These are phyloP conservation scores for Lasiodiplodia sp. DNA, from an alignment of 2,329 filamentous ascomycete species.

Conservation along the genomic window DNA sequence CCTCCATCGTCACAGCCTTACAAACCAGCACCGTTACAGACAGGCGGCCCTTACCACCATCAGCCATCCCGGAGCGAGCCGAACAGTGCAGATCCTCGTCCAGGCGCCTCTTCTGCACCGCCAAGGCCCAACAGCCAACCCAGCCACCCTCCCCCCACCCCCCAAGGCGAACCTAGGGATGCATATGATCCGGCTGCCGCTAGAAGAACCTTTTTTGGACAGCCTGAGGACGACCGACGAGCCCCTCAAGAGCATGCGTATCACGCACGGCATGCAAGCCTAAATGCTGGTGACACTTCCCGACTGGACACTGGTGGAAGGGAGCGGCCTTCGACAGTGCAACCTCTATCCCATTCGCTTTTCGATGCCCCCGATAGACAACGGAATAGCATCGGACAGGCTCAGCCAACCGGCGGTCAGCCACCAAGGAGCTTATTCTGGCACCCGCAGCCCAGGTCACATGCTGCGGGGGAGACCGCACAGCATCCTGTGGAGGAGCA, in stretches of 20 bases:
- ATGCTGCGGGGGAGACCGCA: conserved; percentile 37
- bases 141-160: conserved; percentile 38
- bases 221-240: conserved; percentile 19
- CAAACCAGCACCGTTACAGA: conserved; percentile 33
- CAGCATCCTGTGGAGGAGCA: conserved; percentile 44
- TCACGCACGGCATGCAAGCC: conserved; percentile 16
- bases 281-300: conserved; percentile 20
- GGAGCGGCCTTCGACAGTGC: conserved; percentile 48
- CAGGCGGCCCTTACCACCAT: conserved; percentile 5
- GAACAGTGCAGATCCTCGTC: conserved; percentile 19
- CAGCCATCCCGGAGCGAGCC: conserved; percentile 26
- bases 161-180: conserved; percentile 37
- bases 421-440: conserved; percentile 40
- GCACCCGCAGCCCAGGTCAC: conserved; percentile 40
- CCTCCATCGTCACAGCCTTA: conserved; percentile 43
- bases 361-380: conserved; percentile 44
- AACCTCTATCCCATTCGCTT: conserved; percentile 47
- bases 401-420: conserved; percentile 33
- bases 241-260: conserved; percentile 12
- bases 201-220: conserved; percentile 35
- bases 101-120: conserved; percentile 35
- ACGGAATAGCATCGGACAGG: not conserved
- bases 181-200: conserved; percentile 38
- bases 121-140: conserved; percentile 52
- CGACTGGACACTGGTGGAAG: conserved; percentile 29